Evolutionary conservation across 495 filamentous ascomycete species (phyloP).

Genomic region (Wilcoxina mikolae): DNA sequence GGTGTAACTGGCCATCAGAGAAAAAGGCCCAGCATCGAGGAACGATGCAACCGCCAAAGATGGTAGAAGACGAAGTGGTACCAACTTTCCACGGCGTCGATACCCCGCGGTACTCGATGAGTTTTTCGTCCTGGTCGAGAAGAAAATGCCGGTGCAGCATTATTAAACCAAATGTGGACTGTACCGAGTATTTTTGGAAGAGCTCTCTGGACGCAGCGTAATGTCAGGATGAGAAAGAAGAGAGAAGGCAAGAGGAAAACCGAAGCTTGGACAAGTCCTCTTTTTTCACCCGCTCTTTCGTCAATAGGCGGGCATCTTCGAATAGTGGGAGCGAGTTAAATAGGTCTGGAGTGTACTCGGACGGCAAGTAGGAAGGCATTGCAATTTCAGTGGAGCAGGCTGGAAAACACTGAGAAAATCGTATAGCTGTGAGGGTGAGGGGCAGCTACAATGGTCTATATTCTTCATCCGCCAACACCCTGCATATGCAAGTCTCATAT

Average conservation of each 20-base stretch:
- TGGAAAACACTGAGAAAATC: too few relatives aligned
- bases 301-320: constrained; percentile 32
- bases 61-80: neutral
- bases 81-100: constrained; percentile 21
- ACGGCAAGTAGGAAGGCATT: neutral
- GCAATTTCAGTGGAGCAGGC: neutral
- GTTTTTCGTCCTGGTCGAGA: constrained; percentile 16
- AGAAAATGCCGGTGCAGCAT: constrained; percentile 27
- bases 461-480: too few relatives aligned
- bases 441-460: too few relatives aligned
- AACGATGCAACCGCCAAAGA: constrained; percentile 21
- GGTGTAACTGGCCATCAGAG: constrained; percentile 16
- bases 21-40: constrained; percentile 22
- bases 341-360: neutral
- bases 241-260: neutral
- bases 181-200: constrained; percentile 18
- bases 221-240: neutral
- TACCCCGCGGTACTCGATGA: constrained; percentile 23
- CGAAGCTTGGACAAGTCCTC: constrained; percentile 31
- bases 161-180: constrained; percentile 17
- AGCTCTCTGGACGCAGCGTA: constrained; percentile 17
- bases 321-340: constrained; percentile 2
- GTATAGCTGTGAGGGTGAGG: too few relatives aligned
- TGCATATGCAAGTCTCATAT: too few relatives aligned
- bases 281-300: constrained; percentile 47